Evolutionary conservation across 805 yeast species (phyloP), one percentile per base, ranked within the genome.

Genomic region (Starmerella apis): DNA sequence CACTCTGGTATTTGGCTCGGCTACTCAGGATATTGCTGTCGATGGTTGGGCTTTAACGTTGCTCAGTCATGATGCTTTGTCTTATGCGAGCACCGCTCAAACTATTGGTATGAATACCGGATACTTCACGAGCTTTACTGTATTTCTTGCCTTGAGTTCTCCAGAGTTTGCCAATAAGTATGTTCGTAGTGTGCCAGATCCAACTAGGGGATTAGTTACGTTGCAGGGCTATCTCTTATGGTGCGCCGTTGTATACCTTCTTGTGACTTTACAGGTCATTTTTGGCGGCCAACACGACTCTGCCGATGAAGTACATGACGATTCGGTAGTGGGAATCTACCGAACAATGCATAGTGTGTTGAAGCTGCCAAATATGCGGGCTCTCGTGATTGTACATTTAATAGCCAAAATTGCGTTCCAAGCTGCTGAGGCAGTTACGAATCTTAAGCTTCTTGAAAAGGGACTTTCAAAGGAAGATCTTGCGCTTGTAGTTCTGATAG

Each of bases 11-110:
- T 77, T 90, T 51, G 72, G 88, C 52, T 88, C 96, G 68, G 96
- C 97, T 0, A 90, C 98, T 0, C 98, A 92, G 66, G 98, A 92
- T 64, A 92, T 92, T 49, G 97, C 98, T 0, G 98, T 92, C 20
- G 98, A 92, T 68, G 97, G 98, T 10, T 92, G 98, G 98, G 96
- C 97, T 0, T 69, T 92, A 61, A 92, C 96, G 1, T 79, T 90
- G 35, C 71, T 92, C 47, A 79, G 88, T 16, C 79, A 80, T 23
- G 77, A 77, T 24, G 82, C 94, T 13, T 71, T 92, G 54, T 80
- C 94, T 16, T 92, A 79, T 69, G 97, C 98, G 0, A 85, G 95
- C 4, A 92, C 98, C 0, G 98, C 98, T 0, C 98, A 92, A 67
- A 92, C 98, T 0, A 78, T 92, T 42, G 98, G 98, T 0, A 73